These are phyloP conservation scores for Dipteronia sinensis DNA, from an alignment of 345 rosid species.

Conservation along the genomic window DNA sequence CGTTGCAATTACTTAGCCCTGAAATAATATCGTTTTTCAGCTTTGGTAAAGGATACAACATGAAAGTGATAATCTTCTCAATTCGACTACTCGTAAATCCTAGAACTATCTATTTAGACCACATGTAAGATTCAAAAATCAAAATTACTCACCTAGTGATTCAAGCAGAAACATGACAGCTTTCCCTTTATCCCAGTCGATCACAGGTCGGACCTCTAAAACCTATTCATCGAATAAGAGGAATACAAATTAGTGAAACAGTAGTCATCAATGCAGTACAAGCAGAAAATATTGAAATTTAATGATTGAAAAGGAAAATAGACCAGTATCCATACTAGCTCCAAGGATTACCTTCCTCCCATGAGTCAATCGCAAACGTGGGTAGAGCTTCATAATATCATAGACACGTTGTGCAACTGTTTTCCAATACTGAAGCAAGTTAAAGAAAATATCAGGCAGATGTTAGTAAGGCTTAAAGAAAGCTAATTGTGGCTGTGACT, in stretches of 20 bases:
- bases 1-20: constrained; percentile 71
- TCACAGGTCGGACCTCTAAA: constrained; percentile 88
- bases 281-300: not conserved
- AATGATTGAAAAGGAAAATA: not conserved
- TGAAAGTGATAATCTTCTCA: not conserved
- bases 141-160: constrained; percentile 68
- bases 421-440: constrained; percentile 56
- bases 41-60: not conserved
- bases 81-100: not conserved
- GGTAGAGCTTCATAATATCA: constrained; percentile 52
- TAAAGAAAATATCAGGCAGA: not conserved
- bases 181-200: constrained; percentile 97
- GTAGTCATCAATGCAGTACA: not conserved
- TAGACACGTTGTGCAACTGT: constrained; percentile 57
- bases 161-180: constrained; percentile 87
- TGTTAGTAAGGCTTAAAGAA: constrained; percentile 7
- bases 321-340: not conserved
- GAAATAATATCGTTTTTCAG: constrained; percentile 1
- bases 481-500: not conserved
- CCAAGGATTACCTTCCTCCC: constrained; percentile 68
- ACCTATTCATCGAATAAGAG: constrained; percentile 49
- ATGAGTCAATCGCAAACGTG: constrained; percentile 61
- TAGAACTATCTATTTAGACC: not conserved
- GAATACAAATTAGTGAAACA: constrained; percentile 1
- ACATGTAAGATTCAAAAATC: not conserved